These are phyloP conservation scores for Vitis riparia DNA, from an alignment of 164 flowering plant genomes.

Conservation along the genomic window DNA sequence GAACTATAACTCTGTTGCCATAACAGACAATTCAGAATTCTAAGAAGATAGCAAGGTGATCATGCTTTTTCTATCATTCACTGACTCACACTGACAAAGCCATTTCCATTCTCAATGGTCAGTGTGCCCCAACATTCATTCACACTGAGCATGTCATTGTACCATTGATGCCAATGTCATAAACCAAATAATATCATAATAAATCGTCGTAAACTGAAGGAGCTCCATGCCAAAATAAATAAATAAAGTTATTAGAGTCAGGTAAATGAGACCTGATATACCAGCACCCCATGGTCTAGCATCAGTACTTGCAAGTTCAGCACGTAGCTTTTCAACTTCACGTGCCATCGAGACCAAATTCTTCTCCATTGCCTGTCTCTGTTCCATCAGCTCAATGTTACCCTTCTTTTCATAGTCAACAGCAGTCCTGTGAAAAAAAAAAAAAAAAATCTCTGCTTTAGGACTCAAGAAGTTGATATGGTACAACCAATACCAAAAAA, in stretches of 20 bases:
- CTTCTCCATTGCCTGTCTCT: slow-evolving; percentile 87
- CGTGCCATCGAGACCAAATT: slow-evolving; percentile 90
- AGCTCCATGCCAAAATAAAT: not conserved
- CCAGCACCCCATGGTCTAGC: slow-evolving; percentile 77
- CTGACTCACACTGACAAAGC: too few relatives aligned
- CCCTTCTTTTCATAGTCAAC: slow-evolving; percentile 89
- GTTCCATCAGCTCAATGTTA: slow-evolving; percentile 75
- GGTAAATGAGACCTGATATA: slow-evolving; percentile 16
- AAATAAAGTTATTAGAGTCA: slow-evolving; percentile 2
- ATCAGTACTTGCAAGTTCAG: slow-evolving; percentile 61
- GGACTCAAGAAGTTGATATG: not conserved
- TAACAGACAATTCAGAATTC: too few relatives aligned
- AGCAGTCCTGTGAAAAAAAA: slow-evolving; percentile 53
- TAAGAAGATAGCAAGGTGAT: too few relatives aligned
- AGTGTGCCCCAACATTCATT: too few relatives aligned
- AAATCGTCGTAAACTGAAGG: not conserved
- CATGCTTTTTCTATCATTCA: too few relatives aligned
- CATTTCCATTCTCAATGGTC: too few relatives aligned
- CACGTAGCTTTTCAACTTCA: slow-evolving; percentile 89
- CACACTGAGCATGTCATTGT: too few relatives aligned
- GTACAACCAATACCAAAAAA: not conserved
- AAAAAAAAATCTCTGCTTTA: not conserved
- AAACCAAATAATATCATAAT: too few relatives aligned
- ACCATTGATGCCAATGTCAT: too few relatives aligned
- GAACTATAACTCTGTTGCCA: too few relatives aligned